These are phyloP conservation scores for Erigeron canadensis DNA, from an alignment of 129 eudicot species.

Conservation along the genomic window DNA sequence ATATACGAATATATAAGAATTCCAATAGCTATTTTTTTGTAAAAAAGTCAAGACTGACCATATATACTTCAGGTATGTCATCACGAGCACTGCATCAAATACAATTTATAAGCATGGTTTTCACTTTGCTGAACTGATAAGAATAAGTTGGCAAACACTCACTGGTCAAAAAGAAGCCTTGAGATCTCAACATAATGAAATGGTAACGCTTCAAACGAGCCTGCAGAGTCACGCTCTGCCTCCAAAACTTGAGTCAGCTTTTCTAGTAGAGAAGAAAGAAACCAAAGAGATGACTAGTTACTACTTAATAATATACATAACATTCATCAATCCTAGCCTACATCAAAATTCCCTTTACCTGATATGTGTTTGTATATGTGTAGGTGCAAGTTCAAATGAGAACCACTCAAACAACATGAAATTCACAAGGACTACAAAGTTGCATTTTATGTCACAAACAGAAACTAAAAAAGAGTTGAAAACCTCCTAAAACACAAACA, in stretches of 20 bases:
- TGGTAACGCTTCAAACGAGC: constrained; percentile 77
- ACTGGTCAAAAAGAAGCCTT: constrained; percentile 97
- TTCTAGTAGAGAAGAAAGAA: constrained; percentile 46
- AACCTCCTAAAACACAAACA: too few relatives aligned
- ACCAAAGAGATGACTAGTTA: constrained; percentile 8
- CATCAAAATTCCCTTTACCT: too few relatives aligned
- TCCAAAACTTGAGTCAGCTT: constrained; percentile 78
- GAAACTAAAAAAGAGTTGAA: too few relatives aligned
- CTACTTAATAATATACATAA: background rate
- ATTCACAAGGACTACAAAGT: too few relatives aligned
- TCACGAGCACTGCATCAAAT: constrained; percentile 69
- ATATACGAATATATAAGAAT: background rate
- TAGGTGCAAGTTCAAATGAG: too few relatives aligned
- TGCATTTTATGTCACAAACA: too few relatives aligned
- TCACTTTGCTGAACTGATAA: constrained; percentile 1
- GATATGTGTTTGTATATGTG: too few relatives aligned
- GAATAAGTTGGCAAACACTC: constrained; percentile 37
- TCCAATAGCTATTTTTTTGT: background rate
- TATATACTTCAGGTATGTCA: constrained; percentile 80
- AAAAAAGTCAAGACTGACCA: constrained; percentile 52
- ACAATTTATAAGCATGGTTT: constrained; percentile 18
- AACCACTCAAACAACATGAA: too few relatives aligned
- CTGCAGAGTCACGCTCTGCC: constrained; percentile 81
- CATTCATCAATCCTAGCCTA: background rate
- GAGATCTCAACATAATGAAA: constrained; percentile 93